A percentile compares a stretch with the other conserved stretches of the same genome.
Conservation (phyloP, 805 yeast species). For the Barnettozyma wickerhamii region DNA sequence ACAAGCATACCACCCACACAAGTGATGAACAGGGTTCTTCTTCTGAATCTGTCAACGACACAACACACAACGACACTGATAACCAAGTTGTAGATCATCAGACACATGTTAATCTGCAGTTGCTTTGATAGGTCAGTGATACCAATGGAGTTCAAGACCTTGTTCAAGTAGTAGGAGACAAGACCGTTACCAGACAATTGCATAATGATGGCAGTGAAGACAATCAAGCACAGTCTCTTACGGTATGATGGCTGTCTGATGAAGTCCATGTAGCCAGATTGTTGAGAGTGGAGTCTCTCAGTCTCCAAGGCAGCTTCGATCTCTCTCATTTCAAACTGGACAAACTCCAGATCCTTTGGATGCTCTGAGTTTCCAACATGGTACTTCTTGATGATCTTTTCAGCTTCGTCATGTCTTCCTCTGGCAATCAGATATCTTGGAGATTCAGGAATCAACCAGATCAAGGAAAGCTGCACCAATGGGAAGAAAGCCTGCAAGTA, state of each 20-base stretch:
- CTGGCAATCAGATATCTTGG: constrained; percentile 41
- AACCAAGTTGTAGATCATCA: constrained; percentile 40
- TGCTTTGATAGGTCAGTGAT: constrained; percentile 39
- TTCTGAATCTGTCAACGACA: constrained; percentile 24
- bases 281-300: constrained; percentile 32
- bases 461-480: constrained; percentile 31
- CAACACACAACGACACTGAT: constrained; percentile 25
- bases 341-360: constrained; percentile 21
- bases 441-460: constrained; percentile 43
- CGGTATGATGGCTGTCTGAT: too few species aligned
- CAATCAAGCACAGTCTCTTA: constrained; percentile 33
- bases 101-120: constrained; percentile 44
- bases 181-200: too few species aligned
- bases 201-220: constrained; percentile 31
- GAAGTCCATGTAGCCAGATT: constrained; percentile 31
- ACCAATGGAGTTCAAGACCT: constrained; percentile 48
- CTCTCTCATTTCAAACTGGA: constrained; percentile 37
- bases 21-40: constrained; percentile 32
- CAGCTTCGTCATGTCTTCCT: constrained; percentile 41
- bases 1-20: constrained; percentile 32
- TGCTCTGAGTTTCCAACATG: constrained; percentile 33
- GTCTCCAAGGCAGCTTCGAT: constrained; percentile 35
- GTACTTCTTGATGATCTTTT: constrained; percentile 31
- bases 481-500: constrained; percentile 46
- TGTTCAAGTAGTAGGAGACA: too few species aligned